These are phyloP conservation scores for Bothriochloa decipiens DNA, from an alignment of 176 grass and related monocot species.

Conservation along the genomic window DNA sequence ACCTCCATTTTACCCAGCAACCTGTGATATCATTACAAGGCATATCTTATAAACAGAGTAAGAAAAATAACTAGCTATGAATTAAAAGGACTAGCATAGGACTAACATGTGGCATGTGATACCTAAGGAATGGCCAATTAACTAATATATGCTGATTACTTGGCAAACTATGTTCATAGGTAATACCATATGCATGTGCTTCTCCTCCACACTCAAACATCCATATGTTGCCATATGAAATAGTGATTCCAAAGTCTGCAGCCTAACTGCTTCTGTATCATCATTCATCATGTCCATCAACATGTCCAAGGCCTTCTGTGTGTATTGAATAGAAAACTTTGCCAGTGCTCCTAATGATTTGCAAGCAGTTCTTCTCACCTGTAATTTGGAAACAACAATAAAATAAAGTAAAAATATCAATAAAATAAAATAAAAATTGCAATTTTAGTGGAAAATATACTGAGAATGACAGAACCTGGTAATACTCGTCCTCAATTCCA, in stretches of 20 bases:
- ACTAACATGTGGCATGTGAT: neutral
- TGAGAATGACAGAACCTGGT: constrained; percentile 56
- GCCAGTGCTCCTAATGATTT: constrained; percentile 72
- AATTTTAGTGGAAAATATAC: neutral
- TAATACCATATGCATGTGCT: constrained; percentile 91
- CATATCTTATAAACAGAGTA: constrained; percentile 8
- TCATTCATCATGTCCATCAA: constrained; percentile 98
- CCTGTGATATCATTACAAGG: neutral
- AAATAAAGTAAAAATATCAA: constrained; percentile 29
- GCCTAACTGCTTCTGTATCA: constrained; percentile 69
- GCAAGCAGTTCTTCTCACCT: constrained; percentile 72
- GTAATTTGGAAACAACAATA: constrained; percentile 40
- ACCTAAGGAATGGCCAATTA: constrained; percentile 1
- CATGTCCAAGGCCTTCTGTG: constrained; percentile 69
- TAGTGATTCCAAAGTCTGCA: constrained; percentile 74
- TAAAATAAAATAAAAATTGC: neutral
- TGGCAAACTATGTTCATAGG: constrained; percentile 18
- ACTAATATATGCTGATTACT: constrained; percentile 18
- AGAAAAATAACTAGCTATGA: constrained; percentile 5
- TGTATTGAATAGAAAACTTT: constrained; percentile 63
- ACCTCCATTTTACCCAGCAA: neutral
- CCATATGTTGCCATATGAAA: constrained; percentile 67
- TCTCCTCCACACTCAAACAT: constrained; percentile 71
- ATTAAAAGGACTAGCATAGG: neutral
- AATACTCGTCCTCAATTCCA: constrained; percentile 92